Base-by-base conservation (phyloP, 495 filamentous ascomycete species). In the Penicillium paradoxum region DNA sequence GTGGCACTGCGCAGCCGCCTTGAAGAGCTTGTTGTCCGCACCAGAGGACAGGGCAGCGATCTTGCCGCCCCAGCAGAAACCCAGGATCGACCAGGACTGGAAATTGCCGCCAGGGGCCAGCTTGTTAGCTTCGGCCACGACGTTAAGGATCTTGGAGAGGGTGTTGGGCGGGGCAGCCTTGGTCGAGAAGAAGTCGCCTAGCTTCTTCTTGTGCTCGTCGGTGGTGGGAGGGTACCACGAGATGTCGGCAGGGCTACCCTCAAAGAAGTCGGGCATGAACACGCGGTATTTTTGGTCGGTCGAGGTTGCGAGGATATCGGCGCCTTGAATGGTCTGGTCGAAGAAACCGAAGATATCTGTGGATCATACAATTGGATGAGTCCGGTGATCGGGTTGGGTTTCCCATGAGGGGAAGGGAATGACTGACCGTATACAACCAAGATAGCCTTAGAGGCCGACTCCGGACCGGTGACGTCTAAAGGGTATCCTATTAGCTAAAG, bases 21-120 rank as follows among this genome's bases (percentile, higher is more conserved):
- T 81, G 74, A 96, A 96, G 33, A 72, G 73, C 24, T 73, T 80
- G 59, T 79, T 83, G 25, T 78, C 72, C 18, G 77, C 64, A 3
- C 68, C 72, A 5, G 78, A 72, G 27, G 83, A 72, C n/a, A 89
- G 75, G n/a, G 79, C 77, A 14, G 79, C 73, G 45, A 87, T 81
- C 77, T 95, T 95, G 49, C 87, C 91, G 51, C 92, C 92, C 92
- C 91, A 98, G 80, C 92, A 98, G 80, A 79, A 90, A 13, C 92
- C 92, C n/a, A 97, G 66, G 51, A 90, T 76, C n/a, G 77, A 90
- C 90, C 89, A 96, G 27, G 80, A 84, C 60, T 84, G 75, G 59
- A 95, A 83, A 25, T 42, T 34, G 10, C 58, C 70, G 34, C 53
- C 55, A 18, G 62, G 44, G 4, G 71, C 69, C 13, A 79, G 75